phyloP scores from a whole-genome alignment of 1,284 basidiomycete genomes.

The Fomes fomentarius region DNA sequence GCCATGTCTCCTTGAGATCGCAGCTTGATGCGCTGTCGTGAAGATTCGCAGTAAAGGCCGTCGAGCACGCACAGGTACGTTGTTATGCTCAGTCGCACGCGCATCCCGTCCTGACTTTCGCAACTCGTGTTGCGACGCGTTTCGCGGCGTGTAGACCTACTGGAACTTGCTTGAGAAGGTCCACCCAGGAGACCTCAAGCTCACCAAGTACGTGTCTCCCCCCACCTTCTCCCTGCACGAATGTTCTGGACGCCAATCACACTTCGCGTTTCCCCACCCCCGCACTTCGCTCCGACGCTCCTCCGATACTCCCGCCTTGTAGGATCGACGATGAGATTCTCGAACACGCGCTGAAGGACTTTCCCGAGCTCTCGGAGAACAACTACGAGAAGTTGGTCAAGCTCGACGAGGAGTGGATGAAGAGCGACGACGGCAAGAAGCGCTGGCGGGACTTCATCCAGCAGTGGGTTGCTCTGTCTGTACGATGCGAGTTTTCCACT shows the following conservation, averaged over 20 bases:
- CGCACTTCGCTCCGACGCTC: too few relatives aligned
- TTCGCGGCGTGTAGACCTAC: slow-evolving; percentile 70
- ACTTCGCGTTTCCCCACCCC: too few relatives aligned
- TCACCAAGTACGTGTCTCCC: slow-evolving; percentile 73
- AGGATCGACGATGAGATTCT: slow-evolving; percentile 94
- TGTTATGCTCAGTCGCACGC: neutral
- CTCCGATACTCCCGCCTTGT: neutral
- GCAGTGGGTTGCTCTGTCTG: slow-evolving; percentile 54
- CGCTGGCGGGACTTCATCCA: slow-evolving; percentile 92
- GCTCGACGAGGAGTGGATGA: slow-evolving; percentile 95
- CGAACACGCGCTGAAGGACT: slow-evolving; percentile 74
- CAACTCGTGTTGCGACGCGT: neutral
- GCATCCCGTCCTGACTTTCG: neutral
- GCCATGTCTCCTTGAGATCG: neutral
- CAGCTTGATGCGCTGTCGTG: neutral
- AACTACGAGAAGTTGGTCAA: slow-evolving; percentile 70
- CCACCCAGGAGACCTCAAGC: slow-evolving; percentile 71
- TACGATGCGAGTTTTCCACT: neutral
- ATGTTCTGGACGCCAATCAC: neutral
- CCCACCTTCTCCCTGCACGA: neutral
- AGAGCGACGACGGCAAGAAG: slow-evolving; percentile 89
- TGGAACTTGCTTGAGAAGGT: slow-evolving; percentile 93
- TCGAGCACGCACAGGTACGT: slow-evolving; percentile 89
- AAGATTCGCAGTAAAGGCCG: slow-evolving; percentile 92
- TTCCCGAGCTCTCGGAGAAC: slow-evolving; percentile 80